A percentile compares a stretch with the other conserved stretches of the same genome.
These are phyloP conservation scores for Rhododendron simsii DNA, from an alignment of 148 eudicot genomes.

Conservation along the genomic window DNA sequence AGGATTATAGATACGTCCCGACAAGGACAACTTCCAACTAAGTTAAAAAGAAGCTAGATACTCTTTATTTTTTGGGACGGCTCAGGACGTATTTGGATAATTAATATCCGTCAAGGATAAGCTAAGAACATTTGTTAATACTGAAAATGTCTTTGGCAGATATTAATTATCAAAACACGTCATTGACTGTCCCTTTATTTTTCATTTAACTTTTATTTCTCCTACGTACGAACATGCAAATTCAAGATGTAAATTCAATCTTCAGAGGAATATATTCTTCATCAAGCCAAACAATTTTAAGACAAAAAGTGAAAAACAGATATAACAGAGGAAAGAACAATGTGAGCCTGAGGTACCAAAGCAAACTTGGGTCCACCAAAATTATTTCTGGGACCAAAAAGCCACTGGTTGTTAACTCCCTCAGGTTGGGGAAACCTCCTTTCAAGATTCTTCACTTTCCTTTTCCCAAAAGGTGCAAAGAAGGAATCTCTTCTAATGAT, in stretches of 20 bases:
- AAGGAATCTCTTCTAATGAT: not conserved
- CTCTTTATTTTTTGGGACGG: not conserved
- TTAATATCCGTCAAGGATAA: too few relatives aligned
- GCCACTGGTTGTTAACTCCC: not conserved
- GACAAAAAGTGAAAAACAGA: not conserved
- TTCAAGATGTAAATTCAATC: not conserved
- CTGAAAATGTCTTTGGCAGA: too few relatives aligned
- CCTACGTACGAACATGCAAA: not conserved
- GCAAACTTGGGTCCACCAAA: not conserved
- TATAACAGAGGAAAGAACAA: not conserved
- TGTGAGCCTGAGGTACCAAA: not conserved
- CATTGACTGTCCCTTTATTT: not conserved
- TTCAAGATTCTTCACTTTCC: not conserved
- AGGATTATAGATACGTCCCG: not conserved
- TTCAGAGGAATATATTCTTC: not conserved
- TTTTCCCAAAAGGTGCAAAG: not conserved
- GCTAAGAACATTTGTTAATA: too few relatives aligned
- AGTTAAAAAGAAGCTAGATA: not conserved
- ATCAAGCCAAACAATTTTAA: not conserved
- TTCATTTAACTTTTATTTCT: not conserved
- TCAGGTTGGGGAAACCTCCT: not conserved
- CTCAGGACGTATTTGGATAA: too few relatives aligned
- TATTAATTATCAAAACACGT: too few relatives aligned
- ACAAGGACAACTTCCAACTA: not conserved
- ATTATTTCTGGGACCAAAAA: not conserved